Evolutionary conservation across 345 rosid species (phyloP), one percentile per base, ranked within the genome.

Genomic region (Euphorbia peplus): DNA sequence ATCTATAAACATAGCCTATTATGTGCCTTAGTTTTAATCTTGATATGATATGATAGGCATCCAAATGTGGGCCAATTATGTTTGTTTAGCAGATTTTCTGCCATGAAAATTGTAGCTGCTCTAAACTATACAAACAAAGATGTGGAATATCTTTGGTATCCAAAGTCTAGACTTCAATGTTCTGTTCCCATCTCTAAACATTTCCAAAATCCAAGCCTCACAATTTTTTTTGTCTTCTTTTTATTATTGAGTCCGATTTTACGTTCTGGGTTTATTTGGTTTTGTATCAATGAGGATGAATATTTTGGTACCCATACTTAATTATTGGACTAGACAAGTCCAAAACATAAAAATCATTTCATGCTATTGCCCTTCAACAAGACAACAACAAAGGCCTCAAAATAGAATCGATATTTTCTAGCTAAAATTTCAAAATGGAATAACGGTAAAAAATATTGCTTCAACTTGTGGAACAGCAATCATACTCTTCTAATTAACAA

Each of bases 51-150:
- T 65, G 71, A 74, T 66, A 63, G 52, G 79, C 64, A 70, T 70
- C 78, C 32, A 61, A 54, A 63, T 56, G 80, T 76, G 81, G 85
- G 79, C 68, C 81, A 59, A 61, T 13, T 12, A 62, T 25, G 32
- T 12, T 42, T 18, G 0, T 37, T 28, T 39, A 42, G 51, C 48
- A 73, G 71, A 73, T 75, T 73, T 75, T 44, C 28, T 70, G 77
- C 60, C 73, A 75, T 69, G 71, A 63, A 68, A n/a, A n/a, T n/a
- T 53, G 46, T 53, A 52, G 76, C 60, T 56, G 54, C 47, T 55
- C 84, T 83, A 72, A 71, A 73, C 37, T 74, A 69, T 73, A 6
- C 37, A 32, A 32, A 80, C 81, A 80, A 78, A 69, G 29, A 55
- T 63, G 66, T 47, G 60, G 74, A 68, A 72, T 67, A 60, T 59